phyloP scores from a whole-genome alignment of 2,329 filamentous ascomycete genomes.

The Sordariomycetes sp. region DNA sequence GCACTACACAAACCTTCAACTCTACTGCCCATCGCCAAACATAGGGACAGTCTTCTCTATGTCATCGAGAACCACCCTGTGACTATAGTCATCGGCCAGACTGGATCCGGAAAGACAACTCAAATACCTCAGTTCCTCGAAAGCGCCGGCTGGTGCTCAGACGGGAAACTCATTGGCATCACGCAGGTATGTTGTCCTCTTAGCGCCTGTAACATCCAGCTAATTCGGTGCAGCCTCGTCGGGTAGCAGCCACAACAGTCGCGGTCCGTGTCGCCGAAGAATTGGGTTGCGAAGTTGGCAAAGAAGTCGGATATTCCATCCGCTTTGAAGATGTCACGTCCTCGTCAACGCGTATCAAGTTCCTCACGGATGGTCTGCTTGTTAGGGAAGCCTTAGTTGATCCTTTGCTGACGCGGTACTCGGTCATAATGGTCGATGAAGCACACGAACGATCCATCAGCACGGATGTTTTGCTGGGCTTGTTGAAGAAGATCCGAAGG shows the following conservation, averaged over 20 bases:
- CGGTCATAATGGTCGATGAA: slow-evolving; percentile 95
- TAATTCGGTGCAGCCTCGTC: slow-evolving; percentile 57
- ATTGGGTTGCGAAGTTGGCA: slow-evolving; percentile 73
- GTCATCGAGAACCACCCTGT: slow-evolving; percentile 76
- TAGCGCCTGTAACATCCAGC: neutral
- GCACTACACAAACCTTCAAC: slow-evolving; percentile 78
- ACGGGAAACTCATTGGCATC: slow-evolving; percentile 76
- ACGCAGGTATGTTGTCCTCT: slow-evolving; percentile 62
- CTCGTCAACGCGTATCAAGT: slow-evolving; percentile 79
- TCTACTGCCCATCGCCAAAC: slow-evolving; percentile 77
- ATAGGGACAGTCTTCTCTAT: slow-evolving; percentile 73
- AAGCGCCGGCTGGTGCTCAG: slow-evolving; percentile 76
- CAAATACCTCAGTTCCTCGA: slow-evolving; percentile 91
- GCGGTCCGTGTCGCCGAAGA: slow-evolving; percentile 86
- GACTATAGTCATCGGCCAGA: slow-evolving; percentile 86
- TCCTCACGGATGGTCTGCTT: slow-evolving; percentile 86
- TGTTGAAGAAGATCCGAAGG: slow-evolving; percentile 83
- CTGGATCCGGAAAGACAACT: slow-evolving; percentile 91
- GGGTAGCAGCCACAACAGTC: slow-evolving; percentile 86
- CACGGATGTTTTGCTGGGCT: slow-evolving; percentile 80
- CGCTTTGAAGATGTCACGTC: slow-evolving; percentile 88
- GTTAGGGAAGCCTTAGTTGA: slow-evolving; percentile 90
- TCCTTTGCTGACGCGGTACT: slow-evolving; percentile 82
- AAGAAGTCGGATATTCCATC: slow-evolving; percentile 90
- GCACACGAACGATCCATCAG: slow-evolving; percentile 90